Percentiles rank a stretch among this genome's conserved stretches.
These are phyloP conservation scores for Serendipita sp. DNA, from an alignment of 768 basidiomycete genomes.

Conservation along the genomic window DNA sequence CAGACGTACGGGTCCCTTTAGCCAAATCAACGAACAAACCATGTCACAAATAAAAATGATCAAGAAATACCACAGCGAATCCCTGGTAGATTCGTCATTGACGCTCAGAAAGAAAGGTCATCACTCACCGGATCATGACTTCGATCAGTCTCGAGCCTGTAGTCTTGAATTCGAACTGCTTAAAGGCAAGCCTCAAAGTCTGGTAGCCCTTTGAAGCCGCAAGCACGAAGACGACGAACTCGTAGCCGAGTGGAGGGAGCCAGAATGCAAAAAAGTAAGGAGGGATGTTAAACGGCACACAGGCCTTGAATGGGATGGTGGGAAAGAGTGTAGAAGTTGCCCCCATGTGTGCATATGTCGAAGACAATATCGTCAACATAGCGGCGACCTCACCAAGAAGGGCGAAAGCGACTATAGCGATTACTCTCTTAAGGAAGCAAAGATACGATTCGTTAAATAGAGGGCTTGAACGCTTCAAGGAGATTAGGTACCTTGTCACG, in stretches of 20 bases:
- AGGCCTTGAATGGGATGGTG: background rate
- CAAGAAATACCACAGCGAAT: conserved; percentile 4
- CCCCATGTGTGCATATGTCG: background rate
- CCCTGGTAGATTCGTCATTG: background rate
- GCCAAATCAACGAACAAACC: conserved; percentile 3
- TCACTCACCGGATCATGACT: background rate
- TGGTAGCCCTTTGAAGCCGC: background rate
- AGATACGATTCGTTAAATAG: background rate
- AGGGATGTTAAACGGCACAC: background rate
- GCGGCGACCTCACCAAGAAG: background rate
- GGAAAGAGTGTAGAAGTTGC: background rate
- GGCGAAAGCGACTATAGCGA: background rate
- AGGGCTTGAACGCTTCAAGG: background rate
- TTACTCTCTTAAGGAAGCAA: background rate
- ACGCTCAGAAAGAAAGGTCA: background rate
- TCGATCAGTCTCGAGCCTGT: background rate
- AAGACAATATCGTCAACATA: background rate
- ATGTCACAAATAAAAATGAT: conserved; percentile 3
- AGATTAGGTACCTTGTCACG: background rate
- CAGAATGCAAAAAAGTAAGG: conserved; percentile 2
- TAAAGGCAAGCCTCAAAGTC: background rate
- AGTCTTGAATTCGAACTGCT: background rate
- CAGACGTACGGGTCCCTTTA: background rate
- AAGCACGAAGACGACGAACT: conserved; percentile 2
- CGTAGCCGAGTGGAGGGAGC: conserved; percentile 3